Evolutionary conservation across 106 monocot species (phyloP), one percentile per base, ranked within the genome.

Genomic region (Apostasia ramifera): DNA sequence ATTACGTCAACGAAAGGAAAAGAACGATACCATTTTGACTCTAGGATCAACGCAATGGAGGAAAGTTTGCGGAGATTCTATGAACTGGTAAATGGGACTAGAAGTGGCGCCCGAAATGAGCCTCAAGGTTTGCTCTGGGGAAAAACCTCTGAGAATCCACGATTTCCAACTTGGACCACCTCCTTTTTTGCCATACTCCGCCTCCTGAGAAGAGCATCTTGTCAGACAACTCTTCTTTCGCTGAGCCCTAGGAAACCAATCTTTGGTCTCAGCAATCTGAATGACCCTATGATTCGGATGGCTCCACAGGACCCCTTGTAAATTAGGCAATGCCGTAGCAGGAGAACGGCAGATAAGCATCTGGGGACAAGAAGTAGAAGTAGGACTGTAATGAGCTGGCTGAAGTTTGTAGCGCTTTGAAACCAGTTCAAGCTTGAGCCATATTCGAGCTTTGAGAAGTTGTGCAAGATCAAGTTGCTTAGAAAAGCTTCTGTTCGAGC

Each of bases 21-120:
- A 10, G 15, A 13, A 57, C 6, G n/a, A 13, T 84, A 95, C 97
- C 97, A 98, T 63, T 78, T 98, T 98, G 68, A 98, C 79, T 52
- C 97, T 71, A n/a, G 97, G 86, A 46, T 85, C 89, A 55, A 89
- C 55, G 46, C 80, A 71, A 48, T 89, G 89, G 60, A 89, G 85
- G 11, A 89, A 85, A 48, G 85, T 89, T 40, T 66, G 72, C 14
- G 89, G 89, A 2, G 80, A 80, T 10, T 85, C 89, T n/a, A 89
- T 73, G 80, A 83, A 89, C 79, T 85, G 85, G 63, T 80, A 79
- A 12, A 89, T 83, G 50, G 89, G 85, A 64, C 80, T 80, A 3
- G 89, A 77, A 14, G 89, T 80, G 68, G 85, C 89, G 61, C 89
- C 85, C 8, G 89, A 80, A 50, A 89, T 83, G 41, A 82, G 67